These are phyloP conservation scores for Cercospora nicotianae DNA, from an alignment of 2,329 filamentous ascomycete species.

Conservation along the genomic window DNA sequence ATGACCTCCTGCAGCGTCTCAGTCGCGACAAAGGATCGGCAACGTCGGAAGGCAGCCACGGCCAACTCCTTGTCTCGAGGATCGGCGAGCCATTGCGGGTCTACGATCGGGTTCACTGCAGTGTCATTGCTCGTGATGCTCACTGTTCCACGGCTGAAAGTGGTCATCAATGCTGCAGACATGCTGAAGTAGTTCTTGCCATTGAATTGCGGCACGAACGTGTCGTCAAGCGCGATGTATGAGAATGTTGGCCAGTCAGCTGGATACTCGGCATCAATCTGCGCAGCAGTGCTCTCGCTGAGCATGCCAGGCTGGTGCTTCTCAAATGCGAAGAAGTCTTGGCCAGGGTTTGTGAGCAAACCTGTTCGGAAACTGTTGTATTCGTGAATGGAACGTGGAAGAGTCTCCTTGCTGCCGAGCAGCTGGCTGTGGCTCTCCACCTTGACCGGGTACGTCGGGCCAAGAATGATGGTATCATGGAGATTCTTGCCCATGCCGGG, in stretches of 20 bases:
- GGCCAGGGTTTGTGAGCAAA: slow-evolving; percentile 17
- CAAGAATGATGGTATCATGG: slow-evolving; percentile 22
- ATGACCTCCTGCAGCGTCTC: slow-evolving; percentile 33
- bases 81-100: slow-evolving; percentile 39
- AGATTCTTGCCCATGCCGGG: slow-evolving; percentile 26
- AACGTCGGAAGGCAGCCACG: slow-evolving; percentile 38
- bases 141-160: slow-evolving; percentile 27
- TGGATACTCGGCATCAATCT: slow-evolving; percentile 5
- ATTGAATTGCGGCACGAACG: slow-evolving; percentile 2
- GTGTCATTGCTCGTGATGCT: slow-evolving; percentile 18
- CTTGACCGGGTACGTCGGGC: slow-evolving; percentile 16
- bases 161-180: slow-evolving; percentile 32
- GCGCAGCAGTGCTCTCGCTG: slow-evolving; percentile 1
- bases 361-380: slow-evolving; percentile 24
- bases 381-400: slow-evolving; percentile 15
- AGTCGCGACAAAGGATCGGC: slow-evolving; percentile 34
- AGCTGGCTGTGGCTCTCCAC: slow-evolving; percentile 12
- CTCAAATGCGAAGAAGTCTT: slow-evolving; percentile 19
- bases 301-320: slow-evolving; percentile 13
- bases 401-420: slow-evolving; percentile 1
- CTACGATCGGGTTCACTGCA: slow-evolving; percentile 22
- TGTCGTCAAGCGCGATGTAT: slow-evolving; percentile 3
- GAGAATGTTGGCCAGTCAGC: slow-evolving; percentile 19
- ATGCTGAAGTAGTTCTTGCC: slow-evolving; percentile 26
- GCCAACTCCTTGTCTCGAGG: slow-evolving; percentile 39